phyloP scores from a whole-genome alignment of 371 early-diverging fungal species.

The Coemansia sp. region DNA sequence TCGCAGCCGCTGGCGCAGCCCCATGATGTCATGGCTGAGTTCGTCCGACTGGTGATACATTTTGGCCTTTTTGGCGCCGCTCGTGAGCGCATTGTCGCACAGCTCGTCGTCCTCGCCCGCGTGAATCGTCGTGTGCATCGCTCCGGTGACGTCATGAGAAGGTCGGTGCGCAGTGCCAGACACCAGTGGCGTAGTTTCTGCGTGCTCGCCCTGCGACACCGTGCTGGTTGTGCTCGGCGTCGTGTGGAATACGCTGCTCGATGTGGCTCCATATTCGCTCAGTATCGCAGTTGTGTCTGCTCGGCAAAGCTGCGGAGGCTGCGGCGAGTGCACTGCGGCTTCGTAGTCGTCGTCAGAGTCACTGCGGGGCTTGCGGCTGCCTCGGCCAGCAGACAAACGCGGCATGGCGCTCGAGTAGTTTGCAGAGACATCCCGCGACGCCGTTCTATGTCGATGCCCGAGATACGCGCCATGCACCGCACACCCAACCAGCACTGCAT shows the following conservation, averaged over 20 bases:
- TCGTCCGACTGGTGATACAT: constrained; percentile 52
- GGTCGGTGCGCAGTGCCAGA: background rate
- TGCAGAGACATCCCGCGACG: constrained; percentile 1
- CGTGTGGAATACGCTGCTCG: background rate
- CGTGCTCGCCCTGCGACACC: constrained; percentile 12
- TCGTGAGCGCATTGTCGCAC: constrained; percentile 25
- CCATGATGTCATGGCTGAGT: constrained; percentile 44
- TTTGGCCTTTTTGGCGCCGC: constrained; percentile 42
- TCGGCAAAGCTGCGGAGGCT: background rate
- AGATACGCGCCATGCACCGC: constrained; percentile 14
- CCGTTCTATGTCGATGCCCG: background rate
- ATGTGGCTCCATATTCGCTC: constrained; percentile 10
- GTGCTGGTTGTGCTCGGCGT: constrained; percentile 23
- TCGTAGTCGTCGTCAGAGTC: constrained; percentile 4
- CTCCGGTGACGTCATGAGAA: background rate
- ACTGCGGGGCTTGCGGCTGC: background rate
- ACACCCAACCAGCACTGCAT: constrained; percentile 17
- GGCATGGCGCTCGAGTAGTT: background rate
- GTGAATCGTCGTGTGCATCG: background rate
- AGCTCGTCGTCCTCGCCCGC: background rate
- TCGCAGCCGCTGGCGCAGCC: constrained; percentile 54
- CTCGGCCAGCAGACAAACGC: background rate
- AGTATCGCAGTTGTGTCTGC: background rate
- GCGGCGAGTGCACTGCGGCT: background rate
- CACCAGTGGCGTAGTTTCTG: constrained; percentile 27